These are phyloP conservation scores for Aspergillus chevalieri DNA, from an alignment of 2,329 filamentous ascomycete species.

Conservation along the genomic window DNA sequence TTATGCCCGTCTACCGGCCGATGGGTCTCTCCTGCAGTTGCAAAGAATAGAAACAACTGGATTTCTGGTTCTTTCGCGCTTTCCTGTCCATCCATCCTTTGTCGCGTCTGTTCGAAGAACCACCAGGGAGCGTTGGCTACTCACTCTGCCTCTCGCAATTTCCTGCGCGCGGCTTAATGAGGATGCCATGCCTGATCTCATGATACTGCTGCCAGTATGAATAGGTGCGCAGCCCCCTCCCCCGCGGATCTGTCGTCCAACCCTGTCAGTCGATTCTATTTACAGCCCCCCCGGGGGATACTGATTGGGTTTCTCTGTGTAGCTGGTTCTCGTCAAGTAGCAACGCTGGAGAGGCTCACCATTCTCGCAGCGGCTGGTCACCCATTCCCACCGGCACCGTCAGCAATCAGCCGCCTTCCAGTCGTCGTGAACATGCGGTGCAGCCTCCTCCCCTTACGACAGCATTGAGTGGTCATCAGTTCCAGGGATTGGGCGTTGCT, in stretches of 20 bases:
- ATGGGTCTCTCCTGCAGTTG: constrained; percentile 14
- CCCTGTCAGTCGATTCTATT: not conserved
- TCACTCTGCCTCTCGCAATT: constrained; percentile 5
- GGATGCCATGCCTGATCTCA: constrained; percentile 24
- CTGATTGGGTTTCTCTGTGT: constrained; percentile 17
- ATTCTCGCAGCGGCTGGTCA: constrained; percentile 23
- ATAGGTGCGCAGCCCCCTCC: constrained; percentile 27
- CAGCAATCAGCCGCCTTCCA: constrained; percentile 30
- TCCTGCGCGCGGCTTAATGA: constrained; percentile 13
- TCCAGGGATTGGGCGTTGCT: constrained; percentile 27
- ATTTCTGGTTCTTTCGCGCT: constrained; percentile 9
- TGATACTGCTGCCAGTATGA: constrained; percentile 30
- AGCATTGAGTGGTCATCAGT: constrained; percentile 32
- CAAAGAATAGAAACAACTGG: constrained; percentile 23
- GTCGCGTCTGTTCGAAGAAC: constrained; percentile 9
- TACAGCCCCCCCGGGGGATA: constrained; percentile 7
- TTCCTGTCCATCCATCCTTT: constrained; percentile 10
- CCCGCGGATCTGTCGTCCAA: not conserved
- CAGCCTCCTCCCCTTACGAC: constrained; percentile 40
- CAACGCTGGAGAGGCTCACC: constrained; percentile 25
- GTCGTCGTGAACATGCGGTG: constrained; percentile 38
- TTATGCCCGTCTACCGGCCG: constrained; percentile 7
- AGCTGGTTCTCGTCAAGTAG: constrained; percentile 27
- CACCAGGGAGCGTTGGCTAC: not conserved
- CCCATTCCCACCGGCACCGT: constrained; percentile 22